A percentile compares a stretch with the other conserved stretches of the same genome.
These are phyloP conservation scores for Botryobasidium botryosum DNA, from an alignment of 768 basidiomycete genomes.

Conservation along the genomic window DNA sequence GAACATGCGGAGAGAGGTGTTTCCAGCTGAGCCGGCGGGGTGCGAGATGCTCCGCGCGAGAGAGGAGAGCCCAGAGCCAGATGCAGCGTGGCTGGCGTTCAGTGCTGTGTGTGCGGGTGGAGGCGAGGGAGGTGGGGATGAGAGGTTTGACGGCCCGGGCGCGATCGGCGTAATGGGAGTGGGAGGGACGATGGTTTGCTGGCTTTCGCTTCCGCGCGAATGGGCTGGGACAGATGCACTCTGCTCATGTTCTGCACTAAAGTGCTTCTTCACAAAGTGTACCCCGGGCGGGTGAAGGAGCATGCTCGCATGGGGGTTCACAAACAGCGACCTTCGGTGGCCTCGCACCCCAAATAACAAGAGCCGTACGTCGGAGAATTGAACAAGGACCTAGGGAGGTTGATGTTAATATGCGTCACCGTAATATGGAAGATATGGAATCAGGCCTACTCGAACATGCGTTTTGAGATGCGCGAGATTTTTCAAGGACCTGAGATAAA, in stretches of 20 bases:
- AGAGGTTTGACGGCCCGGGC: not conserved
- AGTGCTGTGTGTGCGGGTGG: not conserved
- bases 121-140: not conserved
- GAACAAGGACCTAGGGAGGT: slow-evolving; percentile 38
- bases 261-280: too few species aligned
- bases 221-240: not conserved
- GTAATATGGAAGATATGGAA: slow-evolving; percentile 9
- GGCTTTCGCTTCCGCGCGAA: not conserved
- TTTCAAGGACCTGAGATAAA: too few species aligned
- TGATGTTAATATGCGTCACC: not conserved
- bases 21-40: too few species aligned
- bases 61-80: too few species aligned
- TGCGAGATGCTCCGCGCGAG: too few species aligned
- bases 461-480: slow-evolving; percentile 53
- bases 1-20: too few species aligned
- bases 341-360: slow-evolving; percentile 51
- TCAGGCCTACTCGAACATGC: slow-evolving; percentile 35
- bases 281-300: slow-evolving; percentile 52
- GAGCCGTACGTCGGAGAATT: slow-evolving; percentile 55
- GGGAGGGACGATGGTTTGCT: not conserved
- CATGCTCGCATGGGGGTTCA: slow-evolving; percentile 51
- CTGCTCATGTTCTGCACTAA: not conserved
- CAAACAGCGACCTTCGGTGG: slow-evolving; percentile 32
- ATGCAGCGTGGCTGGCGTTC: too few species aligned
- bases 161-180: not conserved